Conservation (phyloP, 1,284 basidiomycete species). For the Ceratobasidium sp. region DNA sequence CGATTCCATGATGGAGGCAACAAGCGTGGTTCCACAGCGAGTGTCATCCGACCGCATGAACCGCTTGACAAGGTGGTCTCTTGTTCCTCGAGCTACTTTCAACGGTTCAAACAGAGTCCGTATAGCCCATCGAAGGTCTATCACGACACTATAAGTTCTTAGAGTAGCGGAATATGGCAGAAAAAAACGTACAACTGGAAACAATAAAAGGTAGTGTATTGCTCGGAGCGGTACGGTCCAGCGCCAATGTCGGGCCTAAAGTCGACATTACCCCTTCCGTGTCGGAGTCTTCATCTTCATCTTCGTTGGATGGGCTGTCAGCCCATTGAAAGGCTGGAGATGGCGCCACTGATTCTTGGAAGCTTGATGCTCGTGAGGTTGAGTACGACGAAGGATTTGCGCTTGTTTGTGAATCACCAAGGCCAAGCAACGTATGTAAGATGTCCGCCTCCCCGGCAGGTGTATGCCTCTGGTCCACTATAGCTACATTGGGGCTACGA, state of each 20-base stretch:
- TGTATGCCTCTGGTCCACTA: neutral
- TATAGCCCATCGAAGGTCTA: constrained; percentile 28
- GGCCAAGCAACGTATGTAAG: constrained; percentile 5
- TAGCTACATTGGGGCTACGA: neutral
- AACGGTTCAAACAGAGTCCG: constrained; percentile 8
- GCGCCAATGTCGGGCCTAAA: neutral
- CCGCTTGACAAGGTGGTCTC: neutral
- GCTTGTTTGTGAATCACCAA: neutral
- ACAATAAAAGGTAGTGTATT: constrained; percentile 30
- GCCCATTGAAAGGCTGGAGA: constrained; percentile 28
- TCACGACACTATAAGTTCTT: neutral
- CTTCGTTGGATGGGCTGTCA: constrained; percentile 13
- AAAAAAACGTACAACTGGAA: constrained; percentile 12
- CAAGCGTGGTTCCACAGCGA: neutral
- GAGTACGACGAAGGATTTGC: no score
- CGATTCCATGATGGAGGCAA: neutral
- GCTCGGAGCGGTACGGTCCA: constrained; percentile 2
- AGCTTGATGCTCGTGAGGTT: neutral
- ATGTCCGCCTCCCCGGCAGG: neutral
- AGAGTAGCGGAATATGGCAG: neutral
- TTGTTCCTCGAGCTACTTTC: neutral
- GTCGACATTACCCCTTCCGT: constrained; percentile 4
- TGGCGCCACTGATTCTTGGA: neutral
- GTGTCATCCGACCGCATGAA: neutral
- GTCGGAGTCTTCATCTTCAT: neutral